Conservation (phyloP, 345 rosid genomes). For the Linum usitatissimum region DNA sequence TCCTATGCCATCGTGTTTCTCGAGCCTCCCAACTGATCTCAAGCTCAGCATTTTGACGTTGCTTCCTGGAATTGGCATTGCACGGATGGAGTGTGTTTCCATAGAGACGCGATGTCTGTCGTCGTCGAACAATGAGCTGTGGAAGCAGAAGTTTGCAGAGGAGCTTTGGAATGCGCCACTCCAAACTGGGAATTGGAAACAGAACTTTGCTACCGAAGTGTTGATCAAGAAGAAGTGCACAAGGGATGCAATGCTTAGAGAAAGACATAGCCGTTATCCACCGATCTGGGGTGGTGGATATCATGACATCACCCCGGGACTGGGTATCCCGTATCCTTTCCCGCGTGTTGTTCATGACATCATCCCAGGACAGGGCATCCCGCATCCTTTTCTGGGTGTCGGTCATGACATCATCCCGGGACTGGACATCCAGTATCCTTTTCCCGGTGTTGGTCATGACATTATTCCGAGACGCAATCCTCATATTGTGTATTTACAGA, state of each 20-base stretch:
- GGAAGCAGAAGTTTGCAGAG: conserved; percentile 44
- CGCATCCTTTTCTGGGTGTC: no score
- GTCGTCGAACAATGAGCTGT: conserved; percentile 40
- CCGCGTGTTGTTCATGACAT: no score
- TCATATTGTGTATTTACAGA: no score
- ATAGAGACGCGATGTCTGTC: conserved; percentile 35
- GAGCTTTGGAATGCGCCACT: conserved; percentile 24
- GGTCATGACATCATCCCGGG: no score
- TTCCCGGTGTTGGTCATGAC: no score
- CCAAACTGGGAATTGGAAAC: conserved; percentile 33
- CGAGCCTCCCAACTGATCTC: conserved; percentile 49
- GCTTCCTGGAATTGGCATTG: conserved; percentile 43
- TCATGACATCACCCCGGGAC: conserved; percentile 23
- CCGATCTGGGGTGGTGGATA: conserved; percentile 29
- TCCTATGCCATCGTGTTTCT: conserved; percentile 45
- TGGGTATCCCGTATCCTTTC: conserved; percentile 15
- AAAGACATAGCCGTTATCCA: conserved; percentile 12
- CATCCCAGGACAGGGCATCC: no score
- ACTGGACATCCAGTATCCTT: no score
- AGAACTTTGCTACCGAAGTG: conserved; percentile 26
- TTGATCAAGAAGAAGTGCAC: conserved; percentile 17
- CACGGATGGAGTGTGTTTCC: conserved; percentile 39
- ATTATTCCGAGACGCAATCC: no score
- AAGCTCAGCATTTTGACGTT: conserved; percentile 54
- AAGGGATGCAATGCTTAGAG: background rate